Percentiles rank a stretch among this genome's conserved stretches.
These are phyloP conservation scores for Pleurotus tuber-regium DNA, from an alignment of 768 basidiomycete genomes.

Conservation along the genomic window DNA sequence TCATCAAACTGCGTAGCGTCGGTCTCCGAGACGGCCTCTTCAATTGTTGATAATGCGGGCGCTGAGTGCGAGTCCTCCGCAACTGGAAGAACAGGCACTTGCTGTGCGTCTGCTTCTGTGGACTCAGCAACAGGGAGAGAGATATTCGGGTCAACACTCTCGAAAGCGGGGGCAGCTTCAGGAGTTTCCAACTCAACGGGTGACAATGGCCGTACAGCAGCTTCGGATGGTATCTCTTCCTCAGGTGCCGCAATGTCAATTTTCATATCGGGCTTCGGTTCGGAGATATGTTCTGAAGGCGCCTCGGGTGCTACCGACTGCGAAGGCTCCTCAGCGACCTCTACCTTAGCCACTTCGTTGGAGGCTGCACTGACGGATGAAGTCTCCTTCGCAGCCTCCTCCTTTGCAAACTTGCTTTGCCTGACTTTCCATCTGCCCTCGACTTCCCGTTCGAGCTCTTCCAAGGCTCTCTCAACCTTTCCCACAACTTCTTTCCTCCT, in stretches of 20 bases:
- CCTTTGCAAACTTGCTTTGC: conserved; percentile 10
- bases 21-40: no score
- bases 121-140: background rate
- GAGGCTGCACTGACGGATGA: background rate
- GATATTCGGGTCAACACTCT: background rate
- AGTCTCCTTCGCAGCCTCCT: background rate
- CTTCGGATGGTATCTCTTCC: no score
- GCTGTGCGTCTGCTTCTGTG: background rate
- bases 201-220: background rate
- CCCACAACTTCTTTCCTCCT: conserved; percentile 54
- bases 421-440: conserved; percentile 34
- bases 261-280: no score
- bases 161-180: background rate
- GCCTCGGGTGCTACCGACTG: no score
- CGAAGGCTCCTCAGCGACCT: no score
- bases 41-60: no score
- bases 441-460: conserved; percentile 49
- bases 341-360: background rate
- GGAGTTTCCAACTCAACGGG: background rate
- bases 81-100: background rate
- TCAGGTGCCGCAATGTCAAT: no score
- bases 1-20: no score
- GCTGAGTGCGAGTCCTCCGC: background rate
- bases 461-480: conserved; percentile 54
- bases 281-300: no score